Evolutionary conservation across 116 monocot genomes (phyloP), one percentile per base, ranked within the genome.

Genomic region (Papilionanthe hybrid): DNA sequence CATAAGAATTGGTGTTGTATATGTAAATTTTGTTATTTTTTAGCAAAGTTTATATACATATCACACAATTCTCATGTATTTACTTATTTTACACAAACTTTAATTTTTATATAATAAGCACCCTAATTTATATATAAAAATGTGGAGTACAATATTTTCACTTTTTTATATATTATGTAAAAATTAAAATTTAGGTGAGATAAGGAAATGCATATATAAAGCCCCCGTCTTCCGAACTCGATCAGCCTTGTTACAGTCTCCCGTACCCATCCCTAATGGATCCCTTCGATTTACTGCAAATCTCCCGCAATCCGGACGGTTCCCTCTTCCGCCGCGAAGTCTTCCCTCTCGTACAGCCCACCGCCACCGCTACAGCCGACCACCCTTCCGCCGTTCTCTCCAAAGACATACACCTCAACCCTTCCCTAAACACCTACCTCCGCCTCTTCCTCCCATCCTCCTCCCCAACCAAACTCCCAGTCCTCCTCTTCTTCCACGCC

Each of bases 331-430:
- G 85, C 42, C 80, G 10, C 72, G 1, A 75, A 50, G 4, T 55
- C 68, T 56, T 80, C 67, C 79, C 79, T 0, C 60, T 45, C 10
- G 5, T 45, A 77, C 45, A 53, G 25, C 80, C 5, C 37, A 37
- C 37, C 37, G 4, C 1, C 37, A 37, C 37, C 55, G 78, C 30
- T 7, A 22, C 17, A 18, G 1, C n/a, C 71, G 60, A 1, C 44
- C 29, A 7, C 56, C 56, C 45, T 10, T 1, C 56, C 9, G 56
- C 13, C 32, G 89, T 89, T 63, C 78, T 76, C 78, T 90, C 89
- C 77, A 89, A 85, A 65, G 94, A 94, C 87, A 29, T 89, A 42
- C 71, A 82, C 18, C 89, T 92, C 79, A 84, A 90, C 68, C 80
- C 90, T 42, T 3, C 74, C 17, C 15, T 43, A 80, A 37, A 73